Conservation (phyloP, 1,284 basidiomycete species). For the Sanghuangporus baumii region DNA sequence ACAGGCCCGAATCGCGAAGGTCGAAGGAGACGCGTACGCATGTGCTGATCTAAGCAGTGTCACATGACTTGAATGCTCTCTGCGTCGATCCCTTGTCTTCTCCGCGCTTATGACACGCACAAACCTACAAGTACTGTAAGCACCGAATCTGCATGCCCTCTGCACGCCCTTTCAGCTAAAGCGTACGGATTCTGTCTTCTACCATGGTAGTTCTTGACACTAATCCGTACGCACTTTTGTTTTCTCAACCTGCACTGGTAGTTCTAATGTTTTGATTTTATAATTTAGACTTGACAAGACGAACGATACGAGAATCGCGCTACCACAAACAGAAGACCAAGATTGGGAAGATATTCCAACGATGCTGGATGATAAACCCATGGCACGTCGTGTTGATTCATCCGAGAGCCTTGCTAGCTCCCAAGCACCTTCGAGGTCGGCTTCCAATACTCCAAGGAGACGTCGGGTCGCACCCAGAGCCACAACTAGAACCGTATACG, state of each 20-base stretch:
- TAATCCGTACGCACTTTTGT: not conserved
- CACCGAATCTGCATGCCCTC: not conserved
- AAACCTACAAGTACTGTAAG: not conserved
- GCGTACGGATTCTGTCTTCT: too few relatives aligned
- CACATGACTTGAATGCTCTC: not conserved
- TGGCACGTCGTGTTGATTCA: not conserved
- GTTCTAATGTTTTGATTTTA: too few relatives aligned
- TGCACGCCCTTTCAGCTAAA: not conserved
- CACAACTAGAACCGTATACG: constrained; percentile 9
- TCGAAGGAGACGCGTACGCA: constrained; percentile 14
- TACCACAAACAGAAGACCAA: not conserved
- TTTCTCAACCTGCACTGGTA: too few relatives aligned
- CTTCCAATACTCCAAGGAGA: not conserved
- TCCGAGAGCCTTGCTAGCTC: not conserved
- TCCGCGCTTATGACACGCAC: not conserved
- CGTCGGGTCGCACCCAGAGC: not conserved
- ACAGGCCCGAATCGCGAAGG: not conserved
- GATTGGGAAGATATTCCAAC: constrained; percentile 13
- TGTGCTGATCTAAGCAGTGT: not conserved
- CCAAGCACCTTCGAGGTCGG: not conserved
- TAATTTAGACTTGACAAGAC: too few relatives aligned
- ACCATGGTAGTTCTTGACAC: not conserved
- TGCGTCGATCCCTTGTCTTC: not conserved
- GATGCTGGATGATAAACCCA: not conserved
- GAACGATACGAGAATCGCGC: too few relatives aligned